phyloP scores from a whole-genome alignment of 108 stramenopile genomes.

The Cyclotella baltica region DNA sequence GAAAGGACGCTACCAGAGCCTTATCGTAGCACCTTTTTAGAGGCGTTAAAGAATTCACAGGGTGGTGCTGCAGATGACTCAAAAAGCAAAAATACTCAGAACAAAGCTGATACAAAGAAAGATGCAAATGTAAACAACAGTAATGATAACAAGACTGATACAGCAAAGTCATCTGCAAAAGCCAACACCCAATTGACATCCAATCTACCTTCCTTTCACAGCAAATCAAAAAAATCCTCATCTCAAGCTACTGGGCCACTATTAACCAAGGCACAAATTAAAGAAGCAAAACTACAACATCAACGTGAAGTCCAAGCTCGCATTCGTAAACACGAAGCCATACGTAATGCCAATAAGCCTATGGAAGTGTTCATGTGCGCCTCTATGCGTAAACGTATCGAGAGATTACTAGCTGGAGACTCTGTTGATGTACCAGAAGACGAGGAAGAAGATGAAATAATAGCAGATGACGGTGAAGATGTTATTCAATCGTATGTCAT shows the following conservation, averaged over 20 bases:
- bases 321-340: slow-evolving; percentile 74
- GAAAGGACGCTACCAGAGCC: slow-evolving; percentile 95
- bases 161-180: slow-evolving; percentile 6
- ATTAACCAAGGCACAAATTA: slow-evolving; percentile 56
- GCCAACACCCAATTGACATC: slow-evolving; percentile 41
- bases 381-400: slow-evolving; percentile 66
- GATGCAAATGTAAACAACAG: not conserved
- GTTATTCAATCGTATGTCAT: slow-evolving; percentile 66
- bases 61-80: not conserved
- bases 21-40: slow-evolving; percentile 86
- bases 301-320: slow-evolving; percentile 59
- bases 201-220: slow-evolving; percentile 18
- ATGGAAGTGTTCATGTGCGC: slow-evolving; percentile 82
- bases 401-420: slow-evolving; percentile 65
- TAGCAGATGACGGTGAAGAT: slow-evolving; percentile 39
- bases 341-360: slow-evolving; percentile 79
- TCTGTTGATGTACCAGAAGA: slow-evolving; percentile 7
- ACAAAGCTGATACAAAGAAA: slow-evolving; percentile 12
- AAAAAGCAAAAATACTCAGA: slow-evolving; percentile 10
- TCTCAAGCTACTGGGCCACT: slow-evolving; percentile 37
- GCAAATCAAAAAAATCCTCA: slow-evolving; percentile 28
- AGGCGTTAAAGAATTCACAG: slow-evolving; percentile 56
- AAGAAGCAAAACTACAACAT: slow-evolving; percentile 51
- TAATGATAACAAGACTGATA: not conserved
- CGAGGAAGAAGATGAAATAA: slow-evolving; percentile 18